Conservation (phyloP, 306 rosid genomes). For the Datisca glomerata region DNA sequence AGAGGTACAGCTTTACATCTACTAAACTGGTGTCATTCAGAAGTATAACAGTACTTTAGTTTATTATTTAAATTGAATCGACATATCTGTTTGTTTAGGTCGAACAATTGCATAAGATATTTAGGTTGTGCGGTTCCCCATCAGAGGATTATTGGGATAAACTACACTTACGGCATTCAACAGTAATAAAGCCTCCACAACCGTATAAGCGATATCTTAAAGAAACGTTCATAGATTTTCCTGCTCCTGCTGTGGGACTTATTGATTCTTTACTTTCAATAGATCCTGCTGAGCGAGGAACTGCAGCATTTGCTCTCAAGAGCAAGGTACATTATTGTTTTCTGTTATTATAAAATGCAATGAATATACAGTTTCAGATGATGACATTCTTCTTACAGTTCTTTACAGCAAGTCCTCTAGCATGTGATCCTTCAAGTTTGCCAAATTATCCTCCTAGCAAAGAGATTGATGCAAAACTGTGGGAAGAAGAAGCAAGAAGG, state of each 20-base stretch:
- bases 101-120: slow-evolving; percentile 89
- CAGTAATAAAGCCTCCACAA: slow-evolving; percentile 63
- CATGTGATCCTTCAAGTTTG: slow-evolving; percentile 81
- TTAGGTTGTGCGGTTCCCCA: slow-evolving; percentile 95
- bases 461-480: slow-evolving; percentile 74
- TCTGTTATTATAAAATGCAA: not conserved
- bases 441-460: slow-evolving; percentile 94
- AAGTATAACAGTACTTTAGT: not conserved
- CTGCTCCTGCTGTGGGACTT: slow-evolving; percentile 49
- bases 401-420: slow-evolving; percentile 57
- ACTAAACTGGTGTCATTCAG: no score
- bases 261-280: slow-evolving; percentile 66
- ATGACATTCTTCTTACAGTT: slow-evolving; percentile 28
- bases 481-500: slow-evolving; percentile 59
- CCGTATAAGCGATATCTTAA: slow-evolving; percentile 54
- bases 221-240: slow-evolving; percentile 58
- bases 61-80: not conserved
- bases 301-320: slow-evolving; percentile 56
- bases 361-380: not conserved
- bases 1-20: slow-evolving; percentile 56
- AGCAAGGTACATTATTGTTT: slow-evolving; percentile 38
- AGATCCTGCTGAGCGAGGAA: slow-evolving; percentile 69
- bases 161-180: slow-evolving; percentile 39
- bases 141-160: slow-evolving; percentile 72
- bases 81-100: slow-evolving; percentile 35